phyloP scores from a whole-genome alignment of 371 early-diverging fungal genomes.

The Syncephalastrum contaminatum region DNA sequence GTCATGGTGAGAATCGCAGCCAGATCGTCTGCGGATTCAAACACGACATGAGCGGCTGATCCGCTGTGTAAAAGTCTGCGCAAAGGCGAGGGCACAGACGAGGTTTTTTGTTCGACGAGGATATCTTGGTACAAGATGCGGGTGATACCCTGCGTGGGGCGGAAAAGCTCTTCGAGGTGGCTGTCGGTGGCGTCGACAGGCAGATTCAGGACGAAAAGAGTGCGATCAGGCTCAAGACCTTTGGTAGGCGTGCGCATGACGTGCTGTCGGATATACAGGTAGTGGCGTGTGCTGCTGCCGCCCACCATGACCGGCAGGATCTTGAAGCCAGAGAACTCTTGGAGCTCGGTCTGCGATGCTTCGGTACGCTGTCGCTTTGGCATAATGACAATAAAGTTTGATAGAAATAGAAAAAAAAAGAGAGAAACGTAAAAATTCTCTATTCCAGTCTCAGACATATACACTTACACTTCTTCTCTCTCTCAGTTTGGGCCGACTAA shows the following conservation, averaged over 20 bases:
- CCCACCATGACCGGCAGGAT: conserved; percentile 51
- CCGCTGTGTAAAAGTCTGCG: conserved; percentile 52
- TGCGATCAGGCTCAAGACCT: conserved; percentile 61
- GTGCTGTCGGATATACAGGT: conserved; percentile 74
- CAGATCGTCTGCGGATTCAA: conserved; percentile 65
- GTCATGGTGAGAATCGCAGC: conserved; percentile 61
- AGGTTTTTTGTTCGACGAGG: conserved; percentile 8
- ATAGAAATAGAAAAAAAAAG: not conserved
- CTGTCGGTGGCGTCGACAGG: conserved; percentile 78
- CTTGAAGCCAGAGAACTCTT: conserved; percentile 57
- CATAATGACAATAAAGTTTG: conserved; percentile 2
- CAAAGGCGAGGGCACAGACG: conserved; percentile 9
- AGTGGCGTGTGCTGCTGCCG: conserved; percentile 51
- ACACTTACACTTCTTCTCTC: not conserved
- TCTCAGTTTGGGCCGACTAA: not conserved
- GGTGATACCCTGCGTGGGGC: conserved; percentile 63
- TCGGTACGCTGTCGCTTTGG: not conserved
- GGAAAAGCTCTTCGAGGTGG: conserved; percentile 76
- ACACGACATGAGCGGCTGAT: conserved; percentile 76
- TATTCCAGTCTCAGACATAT: not conserved
- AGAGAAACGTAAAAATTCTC: not conserved
- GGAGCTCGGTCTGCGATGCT: conserved; percentile 18
- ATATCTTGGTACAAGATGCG: conserved; percentile 42
- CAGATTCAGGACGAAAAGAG: conserved; percentile 79
- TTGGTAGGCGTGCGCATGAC: conserved; percentile 51